These are phyloP conservation scores for Tephrocybe sp. DNA, from an alignment of 768 basidiomycete species.

Conservation along the genomic window DNA sequence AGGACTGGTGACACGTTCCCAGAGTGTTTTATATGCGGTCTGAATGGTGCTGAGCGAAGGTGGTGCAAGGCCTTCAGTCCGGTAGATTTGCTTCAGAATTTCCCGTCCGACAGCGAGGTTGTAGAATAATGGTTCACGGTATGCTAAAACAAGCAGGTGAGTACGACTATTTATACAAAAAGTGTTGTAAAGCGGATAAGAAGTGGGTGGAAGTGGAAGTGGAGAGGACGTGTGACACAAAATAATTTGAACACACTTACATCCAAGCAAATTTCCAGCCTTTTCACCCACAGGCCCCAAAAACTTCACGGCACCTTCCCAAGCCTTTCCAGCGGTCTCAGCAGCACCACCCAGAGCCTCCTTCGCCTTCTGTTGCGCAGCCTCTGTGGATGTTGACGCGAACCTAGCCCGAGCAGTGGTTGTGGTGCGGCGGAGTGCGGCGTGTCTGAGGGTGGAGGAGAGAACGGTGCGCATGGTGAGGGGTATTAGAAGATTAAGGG, in stretches of 20 bases:
- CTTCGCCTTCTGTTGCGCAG: conserved; percentile 68
- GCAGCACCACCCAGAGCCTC: conserved; percentile 59
- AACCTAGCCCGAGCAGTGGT: conserved; percentile 15
- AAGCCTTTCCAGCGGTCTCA: conserved; percentile 51
- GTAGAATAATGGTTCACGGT: conserved; percentile 75
- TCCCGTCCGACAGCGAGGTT: conserved; percentile 78
- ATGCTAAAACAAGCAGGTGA: conserved; percentile 39
- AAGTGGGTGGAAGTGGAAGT: conserved; percentile 3
- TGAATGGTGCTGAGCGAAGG: conserved; percentile 57
- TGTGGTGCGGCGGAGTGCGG: conserved; percentile 20
- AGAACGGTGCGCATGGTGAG: conserved; percentile 24
- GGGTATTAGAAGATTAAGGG: conserved; percentile 4
- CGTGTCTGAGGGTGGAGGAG: conserved; percentile 26
- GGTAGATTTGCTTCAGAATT: conserved; percentile 71
- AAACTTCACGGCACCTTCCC: conserved; percentile 46
- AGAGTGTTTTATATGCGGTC: conserved; percentile 62
- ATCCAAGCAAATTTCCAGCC: conserved; percentile 52
- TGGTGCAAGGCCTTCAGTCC: conserved; percentile 67
- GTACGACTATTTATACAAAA: neutral
- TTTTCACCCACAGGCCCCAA: conserved; percentile 48
- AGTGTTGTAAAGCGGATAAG: neutral
- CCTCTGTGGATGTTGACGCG: conserved; percentile 44
- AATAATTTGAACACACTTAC: conserved; percentile 22
- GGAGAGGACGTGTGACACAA: conserved; percentile 3
- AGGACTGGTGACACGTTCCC: conserved; percentile 53